These are phyloP conservation scores for Aphanomyces euteiches DNA, from an alignment of 352 stramenopile species.

Conservation along the genomic window DNA sequence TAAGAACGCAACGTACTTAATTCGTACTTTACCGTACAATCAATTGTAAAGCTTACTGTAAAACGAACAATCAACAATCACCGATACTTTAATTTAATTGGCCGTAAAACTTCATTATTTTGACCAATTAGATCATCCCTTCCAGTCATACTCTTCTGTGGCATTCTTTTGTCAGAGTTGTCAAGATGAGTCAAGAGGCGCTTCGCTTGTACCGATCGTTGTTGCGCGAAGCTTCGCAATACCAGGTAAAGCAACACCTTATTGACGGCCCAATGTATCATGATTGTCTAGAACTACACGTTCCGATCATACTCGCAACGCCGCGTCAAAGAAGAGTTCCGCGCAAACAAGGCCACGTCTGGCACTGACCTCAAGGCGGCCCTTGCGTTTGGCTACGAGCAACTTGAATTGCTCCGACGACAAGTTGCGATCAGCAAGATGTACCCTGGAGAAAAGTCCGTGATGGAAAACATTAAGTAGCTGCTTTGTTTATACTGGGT, in stretches of 20 bases:
- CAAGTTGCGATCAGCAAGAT: constrained; percentile 30
- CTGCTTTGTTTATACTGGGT: background rate
- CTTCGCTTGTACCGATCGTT: constrained; percentile 25
- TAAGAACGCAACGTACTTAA: no score
- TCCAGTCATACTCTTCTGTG: constrained; percentile 4
- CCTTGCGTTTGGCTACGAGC: constrained; percentile 21
- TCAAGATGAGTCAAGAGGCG: background rate
- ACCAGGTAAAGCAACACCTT: constrained; percentile 5
- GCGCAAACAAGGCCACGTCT: constrained; percentile 4
- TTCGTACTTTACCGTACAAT: no score
- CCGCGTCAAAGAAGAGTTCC: constrained; percentile 28
- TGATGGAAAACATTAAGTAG: constrained; percentile 28
- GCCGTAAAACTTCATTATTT: background rate
- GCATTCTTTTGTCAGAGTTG: constrained; percentile 19
- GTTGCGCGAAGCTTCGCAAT: constrained; percentile 21
- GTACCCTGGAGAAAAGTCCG: constrained; percentile 30
- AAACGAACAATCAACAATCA: background rate
- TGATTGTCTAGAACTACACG: constrained; percentile 24
- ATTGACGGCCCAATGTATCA: background rate
- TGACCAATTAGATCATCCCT: background rate
- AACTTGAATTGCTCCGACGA: constrained; percentile 19
- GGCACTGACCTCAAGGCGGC: background rate
- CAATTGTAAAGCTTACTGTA: background rate
- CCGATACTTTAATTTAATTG: background rate
- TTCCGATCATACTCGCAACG: constrained; percentile 25